These are phyloP conservation scores for Ophiostoma ips DNA, from an alignment of 2,329 filamentous ascomycete species.

Conservation along the genomic window DNA sequence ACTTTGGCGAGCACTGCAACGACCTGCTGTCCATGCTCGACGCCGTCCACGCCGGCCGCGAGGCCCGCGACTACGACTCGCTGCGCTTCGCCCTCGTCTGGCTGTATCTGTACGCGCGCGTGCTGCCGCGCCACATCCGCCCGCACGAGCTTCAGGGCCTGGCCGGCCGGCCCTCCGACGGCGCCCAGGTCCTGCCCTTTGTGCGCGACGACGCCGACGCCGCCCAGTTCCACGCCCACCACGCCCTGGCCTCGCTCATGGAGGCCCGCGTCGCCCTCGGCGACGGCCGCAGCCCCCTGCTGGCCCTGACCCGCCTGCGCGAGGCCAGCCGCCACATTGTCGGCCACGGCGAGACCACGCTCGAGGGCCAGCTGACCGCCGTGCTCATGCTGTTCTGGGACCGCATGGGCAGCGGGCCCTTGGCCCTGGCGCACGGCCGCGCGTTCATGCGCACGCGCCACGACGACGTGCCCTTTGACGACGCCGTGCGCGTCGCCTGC, in stretches of 20 bases:
- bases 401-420: slow-evolving; percentile 48
- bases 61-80: slow-evolving; percentile 84
- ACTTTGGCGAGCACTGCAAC: slow-evolving; percentile 84
- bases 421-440: slow-evolving; percentile 51
- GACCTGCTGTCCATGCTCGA: slow-evolving; percentile 91
- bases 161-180: slow-evolving; percentile 11
- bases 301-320: slow-evolving; percentile 9
- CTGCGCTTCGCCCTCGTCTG: slow-evolving; percentile 92
- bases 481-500: slow-evolving; percentile 61
- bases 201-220: slow-evolving; percentile 10
- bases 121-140: slow-evolving; percentile 32
- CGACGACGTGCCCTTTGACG: slow-evolving; percentile 48
- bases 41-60: slow-evolving; percentile 83
- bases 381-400: slow-evolving; percentile 54
- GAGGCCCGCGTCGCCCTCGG: slow-evolving; percentile 11
- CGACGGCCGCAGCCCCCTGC: slow-evolving; percentile 9
- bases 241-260: slow-evolving; percentile 8
- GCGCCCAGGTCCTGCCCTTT: slow-evolving; percentile 13
- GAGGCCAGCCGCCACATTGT: slow-evolving; percentile 7
- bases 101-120: slow-evolving; percentile 80
- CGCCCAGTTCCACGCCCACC: slow-evolving; percentile 2
- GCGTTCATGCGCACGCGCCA: slow-evolving; percentile 63
- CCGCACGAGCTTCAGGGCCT: slow-evolving; percentile 14
- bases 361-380: slow-evolving; percentile 11
- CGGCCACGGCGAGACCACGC: slow-evolving; percentile 4